Base-by-base conservation (phyloP, 208 protist species). In the Acanthamoeba sp. region DNA sequence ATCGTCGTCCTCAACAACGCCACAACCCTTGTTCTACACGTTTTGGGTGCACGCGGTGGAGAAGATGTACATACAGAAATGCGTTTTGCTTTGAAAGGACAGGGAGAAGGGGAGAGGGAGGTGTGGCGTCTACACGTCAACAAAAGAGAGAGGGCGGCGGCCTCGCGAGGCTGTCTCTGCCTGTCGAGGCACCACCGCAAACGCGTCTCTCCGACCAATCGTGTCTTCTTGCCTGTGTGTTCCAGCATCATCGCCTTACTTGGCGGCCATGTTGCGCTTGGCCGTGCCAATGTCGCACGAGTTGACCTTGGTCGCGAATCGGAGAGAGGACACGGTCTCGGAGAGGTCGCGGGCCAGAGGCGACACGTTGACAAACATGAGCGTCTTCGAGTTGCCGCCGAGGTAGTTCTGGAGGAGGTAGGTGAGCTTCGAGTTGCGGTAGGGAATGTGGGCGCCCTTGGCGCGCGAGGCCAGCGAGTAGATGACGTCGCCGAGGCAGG, bases 401-500 rank as follows among this genome's bases (percentile, higher is more conserved):
- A 99, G 91, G 55, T 71, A 96, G 57, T 95, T 93, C 91, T 98
- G 96, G 40, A 99, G 94, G 16, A 98, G 84, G 80, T 97, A 95
- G 12, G 98, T 99, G 14, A 99, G 94, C 94, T 98, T 98, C 27
- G 95, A 97, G 91, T 98, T 97, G 57, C 98, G 89, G 93, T 97
- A 98, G 10, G 98, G 98, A 27, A 98, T 95, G 80, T 98, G 96
- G 10, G n/a, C 29, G 18, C 89, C 91, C 59, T 92, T 94, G 62
- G 57, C 32, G 1, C 62, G 57, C 36, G 45, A 64, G 22, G 48
- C 73, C 9, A 97, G 48, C 16, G 97, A 95, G 14, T 91, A 59
- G 36, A 98, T 98, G 20, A 98, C 97, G 80, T 97, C 95, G 38
- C 94, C 95, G 1, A 99, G 97, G 48, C 93, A 89, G 34, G 84